phyloP scores from a whole-genome alignment of 106 monocot genomes.

The Chionographis japonica region DNA sequence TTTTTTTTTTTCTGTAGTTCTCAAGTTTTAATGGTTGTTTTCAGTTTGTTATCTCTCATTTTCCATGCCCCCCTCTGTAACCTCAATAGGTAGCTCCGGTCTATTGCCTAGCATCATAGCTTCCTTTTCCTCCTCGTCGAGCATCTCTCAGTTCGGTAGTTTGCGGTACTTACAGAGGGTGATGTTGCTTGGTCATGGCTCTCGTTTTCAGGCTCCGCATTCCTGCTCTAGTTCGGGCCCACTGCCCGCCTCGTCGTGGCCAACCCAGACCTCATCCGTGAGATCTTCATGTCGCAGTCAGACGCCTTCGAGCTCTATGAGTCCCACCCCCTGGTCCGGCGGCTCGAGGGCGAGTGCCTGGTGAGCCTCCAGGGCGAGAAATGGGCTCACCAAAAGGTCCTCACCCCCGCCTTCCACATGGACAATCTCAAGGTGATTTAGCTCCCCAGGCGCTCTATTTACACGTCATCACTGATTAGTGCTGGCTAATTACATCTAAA shows the following conservation, averaged over 20 bases:
- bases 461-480: no score
- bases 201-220: slow-evolving; percentile 56
- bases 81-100: no score
- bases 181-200: neutral
- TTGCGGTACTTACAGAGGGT: neutral
- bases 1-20: no score
- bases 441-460: neutral
- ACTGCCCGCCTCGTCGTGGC: slow-evolving; percentile 63
- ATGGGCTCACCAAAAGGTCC: slow-evolving; percentile 79
- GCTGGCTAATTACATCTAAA: no score
- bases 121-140: no score
- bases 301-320: slow-evolving; percentile 76
- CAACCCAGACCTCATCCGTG: slow-evolving; percentile 85
- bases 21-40: no score
- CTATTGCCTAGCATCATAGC: no score
- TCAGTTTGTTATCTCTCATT: no score
- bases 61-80: no score
- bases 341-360: slow-evolving; percentile 88
- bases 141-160: neutral
- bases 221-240: slow-evolving; percentile 88
- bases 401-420: slow-evolving; percentile 81
- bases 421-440: slow-evolving; percentile 72
- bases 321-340: slow-evolving; percentile 80
- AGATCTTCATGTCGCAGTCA: slow-evolving; percentile 67
- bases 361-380: slow-evolving; percentile 74